A percentile compares a stretch with the other conserved stretches of the same genome.
phyloP scores from a whole-genome alignment of 176 grass and related monocot genomes.

The Phoenix roebelenii region DNA sequence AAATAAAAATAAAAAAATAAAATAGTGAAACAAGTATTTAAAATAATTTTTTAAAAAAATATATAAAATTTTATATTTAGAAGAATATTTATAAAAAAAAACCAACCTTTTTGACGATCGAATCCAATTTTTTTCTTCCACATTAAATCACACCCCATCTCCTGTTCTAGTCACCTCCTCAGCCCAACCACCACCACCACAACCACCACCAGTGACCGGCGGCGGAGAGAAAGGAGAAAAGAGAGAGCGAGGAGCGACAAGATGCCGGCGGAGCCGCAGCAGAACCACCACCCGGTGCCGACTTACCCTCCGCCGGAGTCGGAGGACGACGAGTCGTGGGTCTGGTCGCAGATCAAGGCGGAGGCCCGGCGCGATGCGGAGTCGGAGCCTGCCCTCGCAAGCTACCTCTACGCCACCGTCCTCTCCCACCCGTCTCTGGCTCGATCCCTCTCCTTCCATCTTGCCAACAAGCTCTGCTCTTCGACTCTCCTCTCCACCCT shows the following conservation, averaged over 20 bases:
- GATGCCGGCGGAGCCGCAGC: constrained; percentile 9
- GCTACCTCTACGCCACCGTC: constrained; percentile 90
- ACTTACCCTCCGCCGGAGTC: constrained; percentile 64
- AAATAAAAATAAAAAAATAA: too few relatives aligned
- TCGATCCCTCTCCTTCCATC: constrained; percentile 76
- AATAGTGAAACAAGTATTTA: too few relatives aligned
- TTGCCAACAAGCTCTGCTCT: constrained; percentile 95
- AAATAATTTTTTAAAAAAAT: too few relatives aligned
- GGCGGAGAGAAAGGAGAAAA: too few relatives aligned
- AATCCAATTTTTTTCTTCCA: too few relatives aligned
- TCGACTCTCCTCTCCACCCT: constrained; percentile 81
- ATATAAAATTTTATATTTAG: too few relatives aligned
- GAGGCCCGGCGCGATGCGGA: constrained; percentile 73
- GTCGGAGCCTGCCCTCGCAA: constrained; percentile 72
- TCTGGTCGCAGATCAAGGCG: constrained; percentile 89
- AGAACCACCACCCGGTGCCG: constrained; percentile 25
- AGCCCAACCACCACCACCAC: too few relatives aligned
- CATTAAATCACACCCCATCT: too few relatives aligned
- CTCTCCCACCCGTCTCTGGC: constrained; percentile 69
- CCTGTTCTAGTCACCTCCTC: too few relatives aligned
- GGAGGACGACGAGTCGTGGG: constrained; percentile 55
- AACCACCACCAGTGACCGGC: too few relatives aligned
- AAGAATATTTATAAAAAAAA: too few relatives aligned
- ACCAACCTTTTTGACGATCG: too few relatives aligned
- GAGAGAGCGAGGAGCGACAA: neutral